phyloP scores from a whole-genome alignment of 495 filamentous ascomycete species.

The Daldinia loculata region DNA sequence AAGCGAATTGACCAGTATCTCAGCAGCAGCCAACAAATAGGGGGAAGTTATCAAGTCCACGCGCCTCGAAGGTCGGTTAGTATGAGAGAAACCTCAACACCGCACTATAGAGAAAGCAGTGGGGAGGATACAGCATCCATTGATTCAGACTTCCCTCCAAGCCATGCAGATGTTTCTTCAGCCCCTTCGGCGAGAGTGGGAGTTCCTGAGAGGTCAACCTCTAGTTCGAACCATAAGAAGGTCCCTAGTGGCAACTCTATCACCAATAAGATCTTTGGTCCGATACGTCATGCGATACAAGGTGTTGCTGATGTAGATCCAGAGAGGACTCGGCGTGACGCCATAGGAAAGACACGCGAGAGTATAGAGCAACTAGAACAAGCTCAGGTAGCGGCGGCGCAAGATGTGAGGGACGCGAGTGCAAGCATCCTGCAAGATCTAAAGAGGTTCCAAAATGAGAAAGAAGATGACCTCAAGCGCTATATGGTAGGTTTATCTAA shows the following conservation, averaged over 20 bases:
- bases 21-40: slow-evolving; percentile 67
- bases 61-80: slow-evolving; percentile 73
- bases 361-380: slow-evolving; percentile 78
- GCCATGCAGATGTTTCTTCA: slow-evolving; percentile 72
- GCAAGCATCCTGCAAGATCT: slow-evolving; percentile 85
- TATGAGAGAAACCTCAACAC: slow-evolving; percentile 57
- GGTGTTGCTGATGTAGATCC: slow-evolving; percentile 96
- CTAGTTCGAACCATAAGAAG: slow-evolving; percentile 69
- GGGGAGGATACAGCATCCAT: slow-evolving; percentile 80
- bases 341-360: slow-evolving; percentile 94
- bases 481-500: slow-evolving; percentile 81
- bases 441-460: slow-evolving; percentile 90
- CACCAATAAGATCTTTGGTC: slow-evolving; percentile 91
- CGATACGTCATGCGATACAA: slow-evolving; percentile 92
- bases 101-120: slow-evolving; percentile 56
- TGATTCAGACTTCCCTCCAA: slow-evolving; percentile 94
- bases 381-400: slow-evolving; percentile 82
- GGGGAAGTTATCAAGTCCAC: slow-evolving; percentile 47
- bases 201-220: slow-evolving; percentile 54
- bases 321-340: slow-evolving; percentile 88
- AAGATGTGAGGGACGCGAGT: slow-evolving; percentile 92
- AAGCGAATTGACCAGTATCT: slow-evolving; percentile 93
- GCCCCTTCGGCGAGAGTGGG: slow-evolving; percentile 70
- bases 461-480: slow-evolving; percentile 89
- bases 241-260: slow-evolving; percentile 80